Evolutionary conservation across 306 rosid genomes (phyloP), one percentile per base, ranked within the genome.

Genomic region (Carpinus fangiana): DNA sequence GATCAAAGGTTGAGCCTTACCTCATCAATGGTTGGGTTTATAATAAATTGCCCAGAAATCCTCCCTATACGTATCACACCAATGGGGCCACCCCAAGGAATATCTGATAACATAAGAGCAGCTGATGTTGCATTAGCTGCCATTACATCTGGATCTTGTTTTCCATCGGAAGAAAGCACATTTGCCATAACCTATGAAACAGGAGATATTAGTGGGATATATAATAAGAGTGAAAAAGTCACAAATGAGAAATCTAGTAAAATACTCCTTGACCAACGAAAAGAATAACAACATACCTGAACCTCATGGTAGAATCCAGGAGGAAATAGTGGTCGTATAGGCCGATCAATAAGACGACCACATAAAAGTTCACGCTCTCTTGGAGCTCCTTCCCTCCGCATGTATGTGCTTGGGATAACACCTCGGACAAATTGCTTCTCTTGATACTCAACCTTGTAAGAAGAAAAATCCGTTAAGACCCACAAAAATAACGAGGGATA

Each of bases 81-180:
- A 46, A 95, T 92, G 73, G 99, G 99, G 41, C 98, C 99, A 11
- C 89, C 94, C 98, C 99, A 95, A 17, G 99, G 99, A 82, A 95
- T 90, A 87, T 95, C 98, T 4, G 99, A 92, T 82, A 95, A 78
- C 98, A 93, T 95, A 78, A 95, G 98, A 20, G 99, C 99, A 78
- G 97, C 90, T 0, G 99, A 95, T 41, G 99, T 79, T 4, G 97
- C 93, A 85, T 95, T 95, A 56, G 98, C 93, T 47, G 97, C 98
- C 87, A 92, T 74, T 50, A 95, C 96, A 89, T 89, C 98, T 3
- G 99, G 98, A 76, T 92, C 98, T 85, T 91, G 98, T 48, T 84
- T 86, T 76, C 98, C 98, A 85, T 95, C 96, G 5, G 91, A 95
- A 67, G 97, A 95, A 76, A 91, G 97, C 68, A 95, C 96, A 84